These are phyloP conservation scores for Auxenochlorella pyrenoidosa DNA, from an alignment of 139 green algal genomes.

Conservation along the genomic window DNA sequence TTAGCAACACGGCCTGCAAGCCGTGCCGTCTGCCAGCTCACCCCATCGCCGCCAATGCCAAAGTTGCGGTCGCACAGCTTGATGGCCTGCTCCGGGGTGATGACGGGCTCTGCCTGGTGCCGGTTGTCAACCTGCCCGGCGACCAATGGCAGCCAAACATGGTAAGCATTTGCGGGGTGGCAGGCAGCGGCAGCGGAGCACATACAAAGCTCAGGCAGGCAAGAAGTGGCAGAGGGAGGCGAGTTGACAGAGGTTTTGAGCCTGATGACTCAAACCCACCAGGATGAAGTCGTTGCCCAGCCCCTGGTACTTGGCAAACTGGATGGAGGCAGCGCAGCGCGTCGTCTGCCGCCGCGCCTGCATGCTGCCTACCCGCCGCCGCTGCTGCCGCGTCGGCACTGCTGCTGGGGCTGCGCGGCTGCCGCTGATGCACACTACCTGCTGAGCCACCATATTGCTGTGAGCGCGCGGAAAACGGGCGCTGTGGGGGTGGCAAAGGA, in stretches of 20 bases:
- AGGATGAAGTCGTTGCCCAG: conserved; percentile 99
- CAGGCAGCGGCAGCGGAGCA: background rate
- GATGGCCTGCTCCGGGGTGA: conserved; percentile 86
- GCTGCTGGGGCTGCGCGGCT: background rate
- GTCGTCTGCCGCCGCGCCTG: background rate
- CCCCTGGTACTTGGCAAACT: conserved; percentile 98
- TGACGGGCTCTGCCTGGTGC: conserved; percentile 65
- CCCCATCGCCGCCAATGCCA: conserved; percentile 95
- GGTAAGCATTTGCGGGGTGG: too few relatives aligned
- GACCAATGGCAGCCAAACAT: background rate
- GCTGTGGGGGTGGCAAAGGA: too few relatives aligned
- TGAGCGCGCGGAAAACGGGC: background rate
- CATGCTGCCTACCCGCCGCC: background rate
- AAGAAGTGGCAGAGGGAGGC: too few relatives aligned
- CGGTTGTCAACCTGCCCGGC: conserved; percentile 94
- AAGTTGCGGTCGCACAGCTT: conserved; percentile 96
- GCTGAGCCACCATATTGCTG: background rate
- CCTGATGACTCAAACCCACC: conserved; percentile 43
- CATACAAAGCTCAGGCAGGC: background rate
- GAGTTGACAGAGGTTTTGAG: background rate
- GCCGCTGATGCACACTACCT: background rate
- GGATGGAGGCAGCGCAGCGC: conserved; percentile 30
- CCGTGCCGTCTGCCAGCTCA: conserved; percentile 52
- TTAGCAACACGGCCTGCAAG: background rate
- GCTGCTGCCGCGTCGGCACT: background rate